Base-by-base conservation (phyloP, 2,329 filamentous ascomycete genomes). In the Colletotrichum sp. region DNA sequence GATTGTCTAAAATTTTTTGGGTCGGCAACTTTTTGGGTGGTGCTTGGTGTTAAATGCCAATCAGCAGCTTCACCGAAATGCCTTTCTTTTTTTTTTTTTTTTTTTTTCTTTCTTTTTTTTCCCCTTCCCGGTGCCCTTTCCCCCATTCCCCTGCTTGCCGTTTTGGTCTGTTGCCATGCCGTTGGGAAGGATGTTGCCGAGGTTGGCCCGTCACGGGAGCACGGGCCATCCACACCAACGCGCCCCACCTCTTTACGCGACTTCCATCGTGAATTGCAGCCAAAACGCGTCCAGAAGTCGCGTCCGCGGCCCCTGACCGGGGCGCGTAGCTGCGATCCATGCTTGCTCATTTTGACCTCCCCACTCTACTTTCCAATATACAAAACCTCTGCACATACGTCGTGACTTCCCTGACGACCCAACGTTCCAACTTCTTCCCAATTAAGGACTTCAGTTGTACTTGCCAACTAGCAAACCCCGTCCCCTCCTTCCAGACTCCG, bases 201-300 rank as follows among this genome's bases (percentile, higher is more conserved):
- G 39, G 70, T 75, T 75, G 64, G 52, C 59, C 70, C n/a, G 70
- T 63, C 28, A 32, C 12, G 68, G 19, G 13, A 55, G 73, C 73
- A 75, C 59, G 70, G 70, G 22, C 73, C 73, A 69, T 2, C 4
- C 3, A 52, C 19, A 32, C 13, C 16, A 55, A 13, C 70, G 64
- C 63, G 70, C 48, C 59, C 70, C 73, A 73, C 70, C 70, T 59
- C 73, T 75, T 75, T 55, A 75, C 73, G 73, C 73, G 73, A 68
- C 70, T 68, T 74, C 57, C 28, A 68, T 75, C 44, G 63, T 75
- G 73, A 68, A 44, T 16, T 22, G n/a, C 36, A 30, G 13, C 55
- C 12, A 75, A 73, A 72, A 75, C 73, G 73, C 73, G 73, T 75
- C 44, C 44, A 52, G 44, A 39, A 48, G 70, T 73, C 73, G 73